Evolutionary conservation across 1,284 basidiomycete species (phyloP), one percentile per base, ranked within the genome.

Genomic region (Golubevia pallescens): DNA sequence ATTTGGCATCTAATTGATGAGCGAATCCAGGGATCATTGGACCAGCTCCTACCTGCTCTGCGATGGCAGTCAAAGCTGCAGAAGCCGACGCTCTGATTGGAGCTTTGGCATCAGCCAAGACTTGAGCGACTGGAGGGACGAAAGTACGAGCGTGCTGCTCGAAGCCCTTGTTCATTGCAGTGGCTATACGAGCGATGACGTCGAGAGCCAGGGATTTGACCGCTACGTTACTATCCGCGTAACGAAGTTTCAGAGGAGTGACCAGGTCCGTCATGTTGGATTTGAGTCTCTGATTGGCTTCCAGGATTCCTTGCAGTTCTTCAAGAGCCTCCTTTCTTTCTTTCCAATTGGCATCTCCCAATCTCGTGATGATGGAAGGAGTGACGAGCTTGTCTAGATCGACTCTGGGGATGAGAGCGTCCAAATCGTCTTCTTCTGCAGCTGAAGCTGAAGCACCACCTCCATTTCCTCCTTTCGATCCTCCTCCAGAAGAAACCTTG

Each of bases 281-380:
- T 86, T 98, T 97, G 65, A 99, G 86, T 7, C 97, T 91, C 75
- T 95, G 94, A 85, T 99, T 98, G 57, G 90, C 89, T 77, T 97
- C 94, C 53, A 99, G 87, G 62, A 95, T 90, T 0, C 90, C 90
- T 75, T 93, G 92, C 14, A 99, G 87, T 0, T 89, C 88, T 82
- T 99, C 97, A 63, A 99, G 88, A 1, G 93, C 95, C 81, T 97
- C 97, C 86, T 99, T 99, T 87, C 96, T 92, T 4, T 90, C 91
- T 87, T 99, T 99, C 97, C 97, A 99, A 62, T 85, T 84, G 0
- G 93, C 91, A 75, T 98, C 97, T 74, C 91, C 94, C 87, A 93
- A 93, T 8, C 91, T 89, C 77, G 94, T 93, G 58, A 98, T 92
- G 1, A 90, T 90, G 0, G 93, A 93, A n/a, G 92, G 91, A 68